A percentile compares a stretch with the other conserved stretches of the same genome.
Conservation (phyloP, 192 early-diverging fungal genomes). For the Gigaspora rosea region DNA sequence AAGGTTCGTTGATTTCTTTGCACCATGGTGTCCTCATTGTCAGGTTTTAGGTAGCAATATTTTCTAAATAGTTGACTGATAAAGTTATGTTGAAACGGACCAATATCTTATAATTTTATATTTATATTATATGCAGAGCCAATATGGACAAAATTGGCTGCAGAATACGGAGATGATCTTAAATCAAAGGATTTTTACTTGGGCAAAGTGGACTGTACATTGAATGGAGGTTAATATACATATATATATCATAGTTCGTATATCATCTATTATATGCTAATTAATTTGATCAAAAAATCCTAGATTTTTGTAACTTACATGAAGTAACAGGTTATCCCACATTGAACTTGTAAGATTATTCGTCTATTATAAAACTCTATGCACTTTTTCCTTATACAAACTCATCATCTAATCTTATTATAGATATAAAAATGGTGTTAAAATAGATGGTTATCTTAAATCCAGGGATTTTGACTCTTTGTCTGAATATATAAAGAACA, state of each 20-base stretch:
- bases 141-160: slow-evolving; percentile 48
- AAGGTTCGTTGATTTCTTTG: slow-evolving; percentile 56
- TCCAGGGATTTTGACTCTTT: slow-evolving; percentile 21
- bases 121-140: slow-evolving; percentile 39
- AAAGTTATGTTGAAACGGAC: neutral
- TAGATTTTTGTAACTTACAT: slow-evolving; percentile 40
- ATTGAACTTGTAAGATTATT: slow-evolving; percentile 17
- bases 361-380: neutral
- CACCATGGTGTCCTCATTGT: slow-evolving; percentile 50
- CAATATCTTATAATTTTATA: neutral
- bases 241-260: neutral
- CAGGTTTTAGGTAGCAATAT: slow-evolving; percentile 40
- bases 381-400: neutral
- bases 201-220: slow-evolving; percentile 69
- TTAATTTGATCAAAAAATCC: neutral
- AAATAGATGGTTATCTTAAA: too few relatives aligned
- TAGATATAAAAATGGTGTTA: too few relatives aligned
- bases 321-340: slow-evolving; percentile 38
- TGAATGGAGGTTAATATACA: slow-evolving; percentile 49
- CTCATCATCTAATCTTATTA: too few relatives aligned
- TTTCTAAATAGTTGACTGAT: neutral
- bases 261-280: neutral
- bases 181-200: slow-evolving; percentile 54
- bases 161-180: slow-evolving; percentile 39
- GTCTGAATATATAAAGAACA: slow-evolving; percentile 30